Conservation (phyloP, 345 rosid species). For the Salix udensis region DNA sequence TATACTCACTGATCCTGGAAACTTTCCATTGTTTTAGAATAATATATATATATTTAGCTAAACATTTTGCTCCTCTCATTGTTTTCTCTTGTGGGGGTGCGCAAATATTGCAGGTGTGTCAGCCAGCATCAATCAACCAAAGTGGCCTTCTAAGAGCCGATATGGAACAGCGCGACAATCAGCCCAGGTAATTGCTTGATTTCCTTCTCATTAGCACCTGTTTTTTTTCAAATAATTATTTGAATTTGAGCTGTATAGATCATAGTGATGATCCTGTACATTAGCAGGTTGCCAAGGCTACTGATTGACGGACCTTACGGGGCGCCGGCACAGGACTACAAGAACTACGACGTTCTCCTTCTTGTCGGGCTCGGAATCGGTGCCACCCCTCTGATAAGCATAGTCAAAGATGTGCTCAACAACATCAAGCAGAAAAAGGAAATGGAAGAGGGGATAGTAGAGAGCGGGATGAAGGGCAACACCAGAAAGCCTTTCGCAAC, state of each 20-base stretch:
- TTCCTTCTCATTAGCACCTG: neutral
- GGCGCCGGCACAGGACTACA: slow-evolving; percentile 82
- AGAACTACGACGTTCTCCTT: slow-evolving; percentile 65
- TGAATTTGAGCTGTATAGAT: neutral
- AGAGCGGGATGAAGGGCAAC: slow-evolving; percentile 20
- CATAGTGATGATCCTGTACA: neutral
- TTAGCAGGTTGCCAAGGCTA: slow-evolving; percentile 60
- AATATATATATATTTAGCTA: neutral
- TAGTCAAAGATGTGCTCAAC: slow-evolving; percentile 68
- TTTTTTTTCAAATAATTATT: neutral
- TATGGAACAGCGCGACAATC: slow-evolving; percentile 26
- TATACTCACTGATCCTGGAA: neutral
- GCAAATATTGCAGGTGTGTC: slow-evolving; percentile 42
- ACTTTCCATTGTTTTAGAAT: too few relatives aligned
- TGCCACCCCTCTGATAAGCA: slow-evolving; percentile 79
- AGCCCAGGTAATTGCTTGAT: slow-evolving; percentile 40
- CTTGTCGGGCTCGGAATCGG: slow-evolving; percentile 81
- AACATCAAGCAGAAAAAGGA: slow-evolving; percentile 66
- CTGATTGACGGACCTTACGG: slow-evolving; percentile 79
- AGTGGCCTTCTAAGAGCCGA: slow-evolving; percentile 64
- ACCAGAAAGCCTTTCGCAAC: slow-evolving; percentile 47
- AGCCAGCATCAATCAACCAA: slow-evolving; percentile 50
- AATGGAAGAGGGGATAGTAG: slow-evolving; percentile 29
- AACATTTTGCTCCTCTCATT: neutral
- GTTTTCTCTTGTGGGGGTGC: too few relatives aligned